These are phyloP conservation scores for Pythium angustatum DNA, from an alignment of 352 stramenopile species.

Conservation along the genomic window DNA sequence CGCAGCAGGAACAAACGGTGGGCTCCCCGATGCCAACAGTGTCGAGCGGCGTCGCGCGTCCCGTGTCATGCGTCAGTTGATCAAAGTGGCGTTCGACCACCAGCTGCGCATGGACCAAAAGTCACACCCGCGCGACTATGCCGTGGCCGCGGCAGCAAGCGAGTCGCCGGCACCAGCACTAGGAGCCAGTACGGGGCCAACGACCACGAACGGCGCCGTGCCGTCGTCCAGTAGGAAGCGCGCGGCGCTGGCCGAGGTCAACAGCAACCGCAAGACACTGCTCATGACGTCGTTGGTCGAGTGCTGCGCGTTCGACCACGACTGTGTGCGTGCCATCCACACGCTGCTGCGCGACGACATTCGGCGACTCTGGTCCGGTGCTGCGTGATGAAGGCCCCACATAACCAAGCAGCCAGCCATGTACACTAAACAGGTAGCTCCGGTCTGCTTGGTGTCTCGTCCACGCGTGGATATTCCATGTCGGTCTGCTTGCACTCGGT, in stretches of 20 bases:
- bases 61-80: conserved; percentile 42
- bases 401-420: too few relatives aligned
- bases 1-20: conserved; percentile 10
- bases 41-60: conserved; percentile 36
- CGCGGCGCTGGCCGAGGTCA: conserved; percentile 14
- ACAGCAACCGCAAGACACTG: conserved; percentile 23
- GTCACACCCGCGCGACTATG: conserved; percentile 31
- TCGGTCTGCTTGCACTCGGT: too few relatives aligned
- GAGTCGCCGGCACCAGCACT: background rate
- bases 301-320: conserved; percentile 44
- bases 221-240: conserved; percentile 13
- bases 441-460: too few relatives aligned
- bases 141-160: background rate
- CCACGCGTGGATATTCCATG: too few relatives aligned
- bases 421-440: too few relatives aligned
- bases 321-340: conserved; percentile 41
- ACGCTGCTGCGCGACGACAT: conserved; percentile 50
- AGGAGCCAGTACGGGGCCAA: background rate
- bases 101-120: conserved; percentile 45
- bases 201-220: background rate
- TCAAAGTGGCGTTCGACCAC: conserved; percentile 54
- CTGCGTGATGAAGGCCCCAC: conserved; percentile 5
- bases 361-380: conserved; percentile 18
- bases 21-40: conserved; percentile 1
- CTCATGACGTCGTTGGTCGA: conserved; percentile 56